These are phyloP conservation scores for Linderina pennispora DNA, from an alignment of 192 early-diverging fungal species.

Conservation along the genomic window DNA sequence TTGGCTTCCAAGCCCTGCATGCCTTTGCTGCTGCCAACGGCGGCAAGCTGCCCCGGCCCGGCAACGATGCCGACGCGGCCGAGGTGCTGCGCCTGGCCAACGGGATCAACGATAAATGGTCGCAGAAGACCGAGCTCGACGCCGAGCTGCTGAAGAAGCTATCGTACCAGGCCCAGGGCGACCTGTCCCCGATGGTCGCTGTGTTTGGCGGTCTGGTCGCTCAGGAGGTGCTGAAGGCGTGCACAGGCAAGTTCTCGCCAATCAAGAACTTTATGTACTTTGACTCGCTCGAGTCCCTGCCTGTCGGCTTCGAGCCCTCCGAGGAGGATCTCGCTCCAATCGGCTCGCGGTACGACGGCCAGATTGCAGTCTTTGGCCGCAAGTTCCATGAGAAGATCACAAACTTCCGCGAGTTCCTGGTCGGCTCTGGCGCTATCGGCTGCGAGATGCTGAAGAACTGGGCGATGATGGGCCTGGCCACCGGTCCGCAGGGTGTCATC, in stretches of 20 bases:
- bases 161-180: constrained; percentile 81
- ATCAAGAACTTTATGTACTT: constrained; percentile 92
- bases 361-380: constrained; percentile 92
- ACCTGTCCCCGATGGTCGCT: constrained; percentile 91
- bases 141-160: constrained; percentile 86
- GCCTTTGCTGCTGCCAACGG: constrained; percentile 57
- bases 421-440: constrained; percentile 98
- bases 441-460: constrained; percentile 99
- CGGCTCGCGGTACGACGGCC: constrained; percentile 92
- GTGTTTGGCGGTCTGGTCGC: constrained; percentile 95
- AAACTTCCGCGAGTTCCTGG: constrained; percentile 88
- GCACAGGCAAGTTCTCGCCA: constrained; percentile 93
- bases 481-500: constrained; percentile 75
- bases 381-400: constrained; percentile 85
- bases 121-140: constrained; percentile 72
- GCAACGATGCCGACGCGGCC: constrained; percentile 80
- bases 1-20: constrained; percentile 95
- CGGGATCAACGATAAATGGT: constrained; percentile 60
- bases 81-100: constrained; percentile 69
- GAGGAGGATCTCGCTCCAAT: constrained; percentile 72
- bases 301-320: constrained; percentile 52
- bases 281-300: constrained; percentile 95
- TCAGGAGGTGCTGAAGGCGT: constrained; percentile 98
- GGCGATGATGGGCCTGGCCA: constrained; percentile 89
- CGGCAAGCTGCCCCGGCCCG: constrained; percentile 75